Conservation (phyloP, 495 filamentous ascomycete genomes). For the Darksidea phi region DNA sequence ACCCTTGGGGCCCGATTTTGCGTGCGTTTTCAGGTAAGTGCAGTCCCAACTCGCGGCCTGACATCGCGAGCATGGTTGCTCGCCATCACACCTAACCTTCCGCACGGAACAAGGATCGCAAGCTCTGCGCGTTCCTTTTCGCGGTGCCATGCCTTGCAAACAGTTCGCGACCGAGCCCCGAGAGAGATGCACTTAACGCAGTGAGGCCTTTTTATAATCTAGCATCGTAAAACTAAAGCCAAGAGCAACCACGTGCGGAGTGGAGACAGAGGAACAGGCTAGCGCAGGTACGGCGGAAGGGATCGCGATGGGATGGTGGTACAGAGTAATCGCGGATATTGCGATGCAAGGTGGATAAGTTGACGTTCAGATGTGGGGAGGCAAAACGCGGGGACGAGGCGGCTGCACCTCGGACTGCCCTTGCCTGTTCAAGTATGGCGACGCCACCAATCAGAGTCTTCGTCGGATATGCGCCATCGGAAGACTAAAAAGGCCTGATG, state of each 20-base stretch:
- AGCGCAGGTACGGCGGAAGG: neutral
- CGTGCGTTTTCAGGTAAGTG: slow-evolving; percentile 26
- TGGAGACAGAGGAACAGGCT: neutral
- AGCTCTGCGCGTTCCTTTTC: slow-evolving; percentile 23
- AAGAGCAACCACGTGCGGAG: neutral
- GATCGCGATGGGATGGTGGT: too few relatives aligned
- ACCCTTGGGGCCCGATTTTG: slow-evolving; percentile 30
- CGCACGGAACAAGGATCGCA: slow-evolving; percentile 33
- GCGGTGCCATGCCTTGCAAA: slow-evolving; percentile 8
- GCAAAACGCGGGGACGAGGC: slow-evolving; percentile 12
- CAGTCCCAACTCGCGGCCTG: slow-evolving; percentile 25
- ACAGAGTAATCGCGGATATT: neutral
- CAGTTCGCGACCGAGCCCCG: slow-evolving; percentile 1
- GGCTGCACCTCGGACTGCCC: slow-evolving; percentile 9
- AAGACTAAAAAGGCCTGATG: too few relatives aligned
- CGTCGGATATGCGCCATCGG: too few relatives aligned
- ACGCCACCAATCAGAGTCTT: slow-evolving; percentile 1
- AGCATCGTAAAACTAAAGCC: neutral
- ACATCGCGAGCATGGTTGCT: slow-evolving; percentile 24
- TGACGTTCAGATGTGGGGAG: slow-evolving; percentile 5
- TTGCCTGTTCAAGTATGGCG: slow-evolving; percentile 4
- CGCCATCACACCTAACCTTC: slow-evolving; percentile 29
- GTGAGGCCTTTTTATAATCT: slow-evolving; percentile 11
- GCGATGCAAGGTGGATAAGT: slow-evolving; percentile 14
- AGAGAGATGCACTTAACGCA: neutral